Percentiles rank a stretch among this genome's conserved stretches.
Evolutionary conservation across 2,329 filamentous ascomycete species (phyloP).

Genomic region (Ceratocystiopsis minuta): DNA sequence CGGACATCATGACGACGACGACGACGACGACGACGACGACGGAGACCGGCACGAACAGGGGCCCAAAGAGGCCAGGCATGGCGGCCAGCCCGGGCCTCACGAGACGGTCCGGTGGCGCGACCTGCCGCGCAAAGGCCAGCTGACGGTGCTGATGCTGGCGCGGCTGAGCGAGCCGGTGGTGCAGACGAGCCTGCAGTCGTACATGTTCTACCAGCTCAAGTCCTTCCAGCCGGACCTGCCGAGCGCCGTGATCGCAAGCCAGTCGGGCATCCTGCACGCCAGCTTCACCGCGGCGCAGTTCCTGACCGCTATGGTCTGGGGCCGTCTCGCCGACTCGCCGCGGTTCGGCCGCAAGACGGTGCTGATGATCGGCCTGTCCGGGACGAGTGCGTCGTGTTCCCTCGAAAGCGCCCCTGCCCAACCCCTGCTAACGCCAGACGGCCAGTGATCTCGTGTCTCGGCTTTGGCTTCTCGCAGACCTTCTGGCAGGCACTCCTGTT

Average conservation of each 20-base stretch:
- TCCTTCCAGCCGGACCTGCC: conserved; percentile 44
- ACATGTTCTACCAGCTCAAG: conserved; percentile 78
- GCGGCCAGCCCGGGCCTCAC: not conserved
- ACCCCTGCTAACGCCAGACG: too few relatives aligned
- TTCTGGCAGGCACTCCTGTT: conserved; percentile 46
- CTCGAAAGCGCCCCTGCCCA: too few relatives aligned
- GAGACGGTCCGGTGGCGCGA: conserved; percentile 45
- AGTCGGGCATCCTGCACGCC: conserved; percentile 61
- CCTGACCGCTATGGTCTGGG: conserved; percentile 68
- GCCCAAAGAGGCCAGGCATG: not conserved
- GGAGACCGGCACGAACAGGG: not conserved
- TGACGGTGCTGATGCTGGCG: conserved; percentile 59
- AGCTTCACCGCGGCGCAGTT: conserved; percentile 73
- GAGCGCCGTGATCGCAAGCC: conserved; percentile 50
- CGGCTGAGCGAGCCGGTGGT: conserved; percentile 68
- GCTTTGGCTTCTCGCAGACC: conserved; percentile 50
- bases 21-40: not conserved
- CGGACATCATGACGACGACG: not conserved
- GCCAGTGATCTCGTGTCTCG: conserved; percentile 38
- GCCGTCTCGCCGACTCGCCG: conserved; percentile 45
- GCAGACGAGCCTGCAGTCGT: conserved; percentile 55
- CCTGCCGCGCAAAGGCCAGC: conserved; percentile 59
- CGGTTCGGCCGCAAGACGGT: conserved; percentile 58
- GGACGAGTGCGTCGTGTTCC: conserved; percentile 28
- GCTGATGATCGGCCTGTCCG: conserved; percentile 56